Percentiles rank a stretch among this genome's conserved stretches.
These are phyloP conservation scores for Geranium incanum DNA, from an alignment of 441 rosid genomes.

Conservation along the genomic window DNA sequence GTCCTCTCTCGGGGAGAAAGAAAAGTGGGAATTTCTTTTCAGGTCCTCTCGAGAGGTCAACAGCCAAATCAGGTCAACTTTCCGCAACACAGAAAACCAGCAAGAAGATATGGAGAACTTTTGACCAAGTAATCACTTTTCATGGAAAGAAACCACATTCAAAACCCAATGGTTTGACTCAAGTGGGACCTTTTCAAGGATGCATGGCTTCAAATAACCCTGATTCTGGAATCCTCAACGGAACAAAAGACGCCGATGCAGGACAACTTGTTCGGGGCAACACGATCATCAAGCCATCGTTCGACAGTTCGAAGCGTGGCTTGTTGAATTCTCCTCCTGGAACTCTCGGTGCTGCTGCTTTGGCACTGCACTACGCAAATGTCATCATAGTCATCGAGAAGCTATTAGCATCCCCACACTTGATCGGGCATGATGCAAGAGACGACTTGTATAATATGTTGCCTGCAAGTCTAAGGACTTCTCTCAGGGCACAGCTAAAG, in stretches of 20 bases:
- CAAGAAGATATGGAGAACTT: slow-evolving; percentile 52
- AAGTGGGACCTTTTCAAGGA: slow-evolving; percentile 84
- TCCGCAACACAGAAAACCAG: slow-evolving; percentile 37
- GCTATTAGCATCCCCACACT: slow-evolving; percentile 78
- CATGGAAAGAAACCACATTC: slow-evolving; percentile 40
- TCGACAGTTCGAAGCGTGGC: slow-evolving; percentile 36
- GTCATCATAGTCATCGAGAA: slow-evolving; percentile 86
- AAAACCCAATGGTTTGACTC: slow-evolving; percentile 51
- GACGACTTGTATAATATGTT: slow-evolving; percentile 90
- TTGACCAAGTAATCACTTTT: slow-evolving; percentile 30
- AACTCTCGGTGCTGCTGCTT: slow-evolving; percentile 79
- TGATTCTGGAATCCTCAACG: slow-evolving; percentile 28
- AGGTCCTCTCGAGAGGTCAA: slow-evolving; percentile 59
- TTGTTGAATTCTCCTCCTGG: slow-evolving; percentile 61
- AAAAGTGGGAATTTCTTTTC: slow-evolving; percentile 51
- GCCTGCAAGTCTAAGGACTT: slow-evolving; percentile 67
- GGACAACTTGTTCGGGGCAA: slow-evolving; percentile 28
- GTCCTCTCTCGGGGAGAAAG: slow-evolving; percentile 38
- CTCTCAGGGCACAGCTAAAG: slow-evolving; percentile 62
- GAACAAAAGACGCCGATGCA: slow-evolving; percentile 33
- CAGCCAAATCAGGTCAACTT: slow-evolving; percentile 32
- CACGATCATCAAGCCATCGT: slow-evolving; percentile 21
- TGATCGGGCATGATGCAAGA: slow-evolving; percentile 89
- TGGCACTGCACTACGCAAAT: slow-evolving; percentile 89
- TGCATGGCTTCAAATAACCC: slow-evolving; percentile 34